Evolutionary conservation across 495 filamentous ascomycete genomes (phyloP).

Genomic region (Pyrenula aspistea): DNA sequence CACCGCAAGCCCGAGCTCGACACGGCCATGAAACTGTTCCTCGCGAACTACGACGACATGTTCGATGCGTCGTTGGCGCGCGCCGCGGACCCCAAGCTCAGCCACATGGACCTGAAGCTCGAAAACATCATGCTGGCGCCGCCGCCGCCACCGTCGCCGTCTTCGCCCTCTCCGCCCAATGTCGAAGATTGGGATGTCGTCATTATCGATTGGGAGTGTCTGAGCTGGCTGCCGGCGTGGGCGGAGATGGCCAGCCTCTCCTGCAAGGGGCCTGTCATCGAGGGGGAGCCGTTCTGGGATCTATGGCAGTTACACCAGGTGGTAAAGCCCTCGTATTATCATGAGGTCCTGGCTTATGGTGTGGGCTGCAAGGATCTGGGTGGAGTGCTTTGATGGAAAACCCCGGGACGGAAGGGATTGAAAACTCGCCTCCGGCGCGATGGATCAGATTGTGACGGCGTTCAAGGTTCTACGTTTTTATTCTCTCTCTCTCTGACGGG

Average conservation of each 20-base stretch:
- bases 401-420: too few relatives aligned
- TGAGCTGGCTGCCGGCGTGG: neutral
- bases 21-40: neutral
- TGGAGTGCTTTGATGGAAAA: too few relatives aligned
- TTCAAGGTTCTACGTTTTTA: too few relatives aligned
- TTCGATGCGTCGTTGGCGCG: neutral
- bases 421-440: too few relatives aligned
- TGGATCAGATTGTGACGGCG: too few relatives aligned
- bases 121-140: neutral
- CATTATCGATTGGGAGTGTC: neutral
- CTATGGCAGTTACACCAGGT: neutral
- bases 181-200: neutral
- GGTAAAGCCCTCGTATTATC: neutral
- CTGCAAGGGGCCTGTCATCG: neutral
- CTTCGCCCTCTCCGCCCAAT: neutral
- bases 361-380: too few relatives aligned
- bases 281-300: neutral
- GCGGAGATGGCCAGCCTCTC: neutral
- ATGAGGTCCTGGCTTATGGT: too few relatives aligned
- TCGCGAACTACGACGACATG: neutral
- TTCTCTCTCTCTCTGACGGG: too few relatives aligned
- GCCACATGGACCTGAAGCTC: neutral
- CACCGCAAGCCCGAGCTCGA: neutral
- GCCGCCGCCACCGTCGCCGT: neutral
- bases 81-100: neutral